Evolutionary conservation across 768 basidiomycete genomes (phyloP).

Genomic region (Rhodotorula kratochvilovae): DNA sequence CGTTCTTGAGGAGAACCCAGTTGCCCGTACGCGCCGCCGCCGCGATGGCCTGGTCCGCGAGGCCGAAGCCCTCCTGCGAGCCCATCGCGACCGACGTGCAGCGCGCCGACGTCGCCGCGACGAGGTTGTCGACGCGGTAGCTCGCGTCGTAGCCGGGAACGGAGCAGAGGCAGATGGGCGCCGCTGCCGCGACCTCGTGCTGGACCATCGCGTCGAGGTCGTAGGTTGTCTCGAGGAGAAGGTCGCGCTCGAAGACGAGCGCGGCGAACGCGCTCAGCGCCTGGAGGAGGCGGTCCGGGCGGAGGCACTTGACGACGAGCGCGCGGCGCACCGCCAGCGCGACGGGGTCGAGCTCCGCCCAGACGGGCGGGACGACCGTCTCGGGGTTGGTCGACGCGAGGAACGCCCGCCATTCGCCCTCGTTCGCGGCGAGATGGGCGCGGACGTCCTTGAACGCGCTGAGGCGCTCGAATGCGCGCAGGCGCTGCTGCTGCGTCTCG

Average conservation of each 20-base stretch:
- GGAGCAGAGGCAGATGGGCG: conserved; percentile 83
- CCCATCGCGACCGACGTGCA: conserved; percentile 96
- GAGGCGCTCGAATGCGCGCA: conserved; percentile 67
- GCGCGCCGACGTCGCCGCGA: conserved; percentile 63
- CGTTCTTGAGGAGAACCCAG: conserved; percentile 97
- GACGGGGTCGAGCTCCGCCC: conserved; percentile 59
- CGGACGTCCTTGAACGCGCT: conserved; percentile 71
- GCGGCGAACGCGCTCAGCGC: conserved; percentile 71
- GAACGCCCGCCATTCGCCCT: conserved; percentile 68
- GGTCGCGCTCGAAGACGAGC: conserved; percentile 70
- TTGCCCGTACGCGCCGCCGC: conserved; percentile 85
- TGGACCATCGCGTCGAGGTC: conserved; percentile 72
- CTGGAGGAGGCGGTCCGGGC: conserved; percentile 85
- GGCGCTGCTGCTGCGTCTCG: conserved; percentile 63
- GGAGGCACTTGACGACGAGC: conserved; percentile 79
- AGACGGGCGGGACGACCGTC: conserved; percentile 64
- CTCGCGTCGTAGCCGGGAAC: conserved; percentile 98
- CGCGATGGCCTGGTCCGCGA: conserved; percentile 94
- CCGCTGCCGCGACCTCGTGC: conserved; percentile 71
- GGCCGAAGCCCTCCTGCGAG: conserved; percentile 90
- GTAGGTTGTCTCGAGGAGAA: conserved; percentile 67
- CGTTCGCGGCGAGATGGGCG: conserved; percentile 58
- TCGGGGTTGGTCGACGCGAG: conserved; percentile 66
- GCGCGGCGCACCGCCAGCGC: conserved; percentile 62
- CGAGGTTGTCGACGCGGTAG: conserved; percentile 83